Evolutionary conservation across 2,329 filamentous ascomycete genomes (phyloP).

Genomic region (Xylaria sp.): DNA sequence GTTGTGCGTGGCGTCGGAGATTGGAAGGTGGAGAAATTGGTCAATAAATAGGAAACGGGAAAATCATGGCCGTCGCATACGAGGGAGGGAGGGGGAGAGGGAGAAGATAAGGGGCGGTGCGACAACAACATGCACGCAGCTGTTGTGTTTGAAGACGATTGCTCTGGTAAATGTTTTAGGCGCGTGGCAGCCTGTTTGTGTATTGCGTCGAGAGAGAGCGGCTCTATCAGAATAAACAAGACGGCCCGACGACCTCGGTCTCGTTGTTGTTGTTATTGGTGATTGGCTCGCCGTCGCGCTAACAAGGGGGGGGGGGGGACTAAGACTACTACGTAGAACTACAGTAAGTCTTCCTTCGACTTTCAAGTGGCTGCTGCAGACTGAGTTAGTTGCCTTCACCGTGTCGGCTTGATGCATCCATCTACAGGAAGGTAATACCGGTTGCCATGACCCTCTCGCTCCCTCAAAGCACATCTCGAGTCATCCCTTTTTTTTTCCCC

Average conservation of each 20-base stretch:
- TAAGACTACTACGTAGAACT: not conserved
- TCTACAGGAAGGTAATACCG: not conserved
- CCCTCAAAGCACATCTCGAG: not conserved
- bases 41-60: not conserved
- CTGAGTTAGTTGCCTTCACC: constrained; percentile 12
- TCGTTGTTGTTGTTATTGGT: constrained; percentile 5
- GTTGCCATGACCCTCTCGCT: not conserved
- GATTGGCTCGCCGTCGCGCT: constrained; percentile 31
- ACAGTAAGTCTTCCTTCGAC: not conserved
- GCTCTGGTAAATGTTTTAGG: too few relatives aligned
- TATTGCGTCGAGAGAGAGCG: not conserved
- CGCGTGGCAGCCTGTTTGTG: constrained; percentile 1
- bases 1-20: not conserved
- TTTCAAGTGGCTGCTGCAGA: constrained; percentile 22
- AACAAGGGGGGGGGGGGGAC: constrained; percentile 18
- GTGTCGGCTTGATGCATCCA: constrained; percentile 18
- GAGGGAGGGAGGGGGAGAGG: not conserved
- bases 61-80: not conserved
- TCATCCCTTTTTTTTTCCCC: not conserved
- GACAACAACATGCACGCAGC: not conserved
- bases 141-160: not conserved
- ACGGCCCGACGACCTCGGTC: not conserved
- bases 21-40: constrained; percentile 1
- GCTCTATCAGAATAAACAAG: constrained; percentile 8
- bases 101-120: not conserved